phyloP scores from a whole-genome alignment of 2,329 filamentous ascomycete genomes.

The Eutypa lata region DNA sequence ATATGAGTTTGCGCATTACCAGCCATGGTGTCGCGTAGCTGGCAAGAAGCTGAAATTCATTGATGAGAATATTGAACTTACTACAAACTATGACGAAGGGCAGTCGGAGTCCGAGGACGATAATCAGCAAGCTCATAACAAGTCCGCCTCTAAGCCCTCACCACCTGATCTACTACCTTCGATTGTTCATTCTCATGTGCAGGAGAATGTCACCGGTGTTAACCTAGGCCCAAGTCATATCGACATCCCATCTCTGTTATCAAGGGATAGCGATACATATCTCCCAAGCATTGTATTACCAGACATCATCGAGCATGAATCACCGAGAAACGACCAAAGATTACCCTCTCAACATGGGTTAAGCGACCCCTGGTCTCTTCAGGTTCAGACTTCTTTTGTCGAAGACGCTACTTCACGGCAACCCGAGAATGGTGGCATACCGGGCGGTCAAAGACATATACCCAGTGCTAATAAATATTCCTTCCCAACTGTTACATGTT shows the following conservation, averaged over 20 bases:
- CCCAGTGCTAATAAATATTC: not conserved
- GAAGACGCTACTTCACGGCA: not conserved
- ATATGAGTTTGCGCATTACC: constrained; percentile 2
- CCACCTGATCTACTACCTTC: not conserved
- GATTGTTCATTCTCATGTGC: not conserved
- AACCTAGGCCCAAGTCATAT: not conserved
- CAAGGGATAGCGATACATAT: not conserved
- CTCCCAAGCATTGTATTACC: not conserved
- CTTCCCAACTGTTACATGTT: not conserved
- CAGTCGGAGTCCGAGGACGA: not conserved
- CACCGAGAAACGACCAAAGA: not conserved
- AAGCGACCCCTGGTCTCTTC: not conserved
- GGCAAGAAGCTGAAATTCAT: constrained; percentile 9
- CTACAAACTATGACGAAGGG: not conserved
- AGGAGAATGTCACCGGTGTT: not conserved
- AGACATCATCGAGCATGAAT: not conserved
- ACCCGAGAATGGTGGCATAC: not conserved
- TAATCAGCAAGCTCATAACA: not conserved
- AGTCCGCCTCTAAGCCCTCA: not conserved
- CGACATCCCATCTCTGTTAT: not conserved
- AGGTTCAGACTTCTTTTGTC: not conserved
- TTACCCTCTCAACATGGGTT: not conserved
- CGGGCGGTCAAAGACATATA: not conserved
- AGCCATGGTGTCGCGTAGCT: constrained; percentile 6
- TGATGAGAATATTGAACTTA: constrained; percentile 1